Conservation (phyloP, 768 basidiomycete genomes). For the Tylopilus plumbeoviolaceoides region DNA sequence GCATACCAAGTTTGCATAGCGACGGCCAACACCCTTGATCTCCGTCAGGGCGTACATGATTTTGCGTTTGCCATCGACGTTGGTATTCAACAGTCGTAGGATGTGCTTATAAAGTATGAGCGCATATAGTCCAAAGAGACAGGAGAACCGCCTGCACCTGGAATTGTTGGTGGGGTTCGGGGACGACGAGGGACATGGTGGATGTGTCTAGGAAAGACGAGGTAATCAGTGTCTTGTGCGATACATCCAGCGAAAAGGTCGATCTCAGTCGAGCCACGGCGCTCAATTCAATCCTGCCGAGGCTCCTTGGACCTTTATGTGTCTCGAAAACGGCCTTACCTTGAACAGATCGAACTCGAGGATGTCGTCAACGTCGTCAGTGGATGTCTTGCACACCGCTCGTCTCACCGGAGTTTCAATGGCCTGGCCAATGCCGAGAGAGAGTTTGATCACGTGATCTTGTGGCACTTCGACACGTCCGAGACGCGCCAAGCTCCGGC, state of each 20-base stretch:
- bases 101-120: constrained; percentile 69
- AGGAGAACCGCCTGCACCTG: constrained; percentile 50
- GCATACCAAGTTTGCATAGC: constrained; percentile 98
- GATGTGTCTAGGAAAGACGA: constrained; percentile 1
- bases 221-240: constrained; percentile 11
- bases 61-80: constrained; percentile 99
- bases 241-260: constrained; percentile 21
- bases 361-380: constrained; percentile 15
- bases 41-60: constrained; percentile 99
- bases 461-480: constrained; percentile 17
- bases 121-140: neutral
- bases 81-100: constrained; percentile 97
- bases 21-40: constrained; percentile 99
- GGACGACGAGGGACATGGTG: constrained; percentile 94
- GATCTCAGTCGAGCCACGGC: neutral
- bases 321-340: constrained; percentile 21
- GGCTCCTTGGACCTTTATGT: neutral
- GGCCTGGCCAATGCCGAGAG: constrained; percentile 16
- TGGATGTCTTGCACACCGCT: neutral
- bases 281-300: neutral
- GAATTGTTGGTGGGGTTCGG: constrained; percentile 93
- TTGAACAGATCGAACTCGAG: constrained; percentile 19
- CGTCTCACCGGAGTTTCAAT: constrained; percentile 25
- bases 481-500: constrained; percentile 12
- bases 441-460: constrained; percentile 21